phyloP scores from a whole-genome alignment of 495 filamentous ascomycete genomes.

The Penicillium silybi region DNA sequence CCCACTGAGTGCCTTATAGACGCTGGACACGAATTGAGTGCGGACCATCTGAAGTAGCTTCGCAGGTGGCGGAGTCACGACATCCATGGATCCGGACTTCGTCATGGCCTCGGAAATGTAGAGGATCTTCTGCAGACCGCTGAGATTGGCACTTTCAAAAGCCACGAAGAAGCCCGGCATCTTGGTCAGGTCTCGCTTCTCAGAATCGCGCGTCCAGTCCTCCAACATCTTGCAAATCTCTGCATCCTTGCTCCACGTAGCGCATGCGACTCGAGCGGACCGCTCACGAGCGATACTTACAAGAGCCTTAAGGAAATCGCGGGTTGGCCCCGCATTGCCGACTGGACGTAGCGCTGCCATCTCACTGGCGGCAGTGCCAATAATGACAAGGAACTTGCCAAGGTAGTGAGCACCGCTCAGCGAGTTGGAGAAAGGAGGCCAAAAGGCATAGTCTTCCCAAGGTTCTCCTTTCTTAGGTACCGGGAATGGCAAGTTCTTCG shows the following conservation, averaged over 20 bases:
- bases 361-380: slow-evolving; percentile 81
- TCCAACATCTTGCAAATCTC: slow-evolving; percentile 86
- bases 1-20: slow-evolving; percentile 88
- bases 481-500: slow-evolving; percentile 70
- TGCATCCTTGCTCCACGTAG: slow-evolving; percentile 83
- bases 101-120: slow-evolving; percentile 81
- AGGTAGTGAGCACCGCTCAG: slow-evolving; percentile 85
- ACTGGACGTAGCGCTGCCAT: slow-evolving; percentile 72
- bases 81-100: slow-evolving; percentile 62
- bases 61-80: slow-evolving; percentile 74
- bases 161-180: slow-evolving; percentile 80
- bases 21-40: slow-evolving; percentile 79
- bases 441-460: slow-evolving; percentile 95
- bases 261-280: slow-evolving; percentile 71
- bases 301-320: slow-evolving; percentile 65
- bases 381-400: slow-evolving; percentile 68
- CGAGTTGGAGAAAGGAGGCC: slow-evolving; percentile 89
- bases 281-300: slow-evolving; percentile 79
- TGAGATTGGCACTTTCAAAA: slow-evolving; percentile 73
- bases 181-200: slow-evolving; percentile 77
- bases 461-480: slow-evolving; percentile 71
- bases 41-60: slow-evolving; percentile 85
- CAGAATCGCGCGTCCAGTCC: slow-evolving; percentile 79
- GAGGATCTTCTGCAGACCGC: slow-evolving; percentile 86
- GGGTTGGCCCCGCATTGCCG: slow-evolving; percentile 49